Evolutionary conservation across 2,329 filamentous ascomycete species (phyloP), one percentile per base, ranked within the genome.

Genomic region (Dothideomycetes sp.): DNA sequence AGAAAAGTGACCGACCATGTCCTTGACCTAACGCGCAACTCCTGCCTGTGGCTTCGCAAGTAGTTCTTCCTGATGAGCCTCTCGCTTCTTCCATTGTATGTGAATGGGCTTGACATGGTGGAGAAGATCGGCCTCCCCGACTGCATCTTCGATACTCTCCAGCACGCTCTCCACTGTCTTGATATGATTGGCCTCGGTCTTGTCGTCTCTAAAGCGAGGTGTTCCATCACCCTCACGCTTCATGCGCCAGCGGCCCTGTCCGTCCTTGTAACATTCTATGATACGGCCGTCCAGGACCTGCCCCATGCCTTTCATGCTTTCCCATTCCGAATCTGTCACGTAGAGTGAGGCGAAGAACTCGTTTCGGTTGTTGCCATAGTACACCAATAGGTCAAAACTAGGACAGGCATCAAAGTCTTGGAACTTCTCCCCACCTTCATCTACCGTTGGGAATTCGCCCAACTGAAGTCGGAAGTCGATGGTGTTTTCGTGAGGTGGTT

Each of bases 401-500:
- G 42, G 42, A 18, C 38, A 41, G 40, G 77, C 75, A 47, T 94
- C 82, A 65, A 87, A 96, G 62, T 96, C 87, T 36, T 73, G 56
- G 50, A 70, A 72, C 27, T 74, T 60, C 14, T 79, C 80, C 14
- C 84, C 80, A 24, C 76, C 74, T 34, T 75, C 73, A 50, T 91
- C 82, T 12, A 19, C 27, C 5, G 69, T 55, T 0, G 83, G 82
- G 53, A 95, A 96, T 10, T 73, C 69, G 39, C 61, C 65, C 32
- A 98, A 72, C 37, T 75, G 75, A 51, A 96, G 72, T 31, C 82
- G 75, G 59, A 94, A 95, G 59, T 98, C 91, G 50, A 98, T 78
- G 0, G 87, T 94, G 65, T 98, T 98, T 60, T 98, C 91, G 48
- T 84, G 72, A 3, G 86, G 85, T 0, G 89, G 87, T 63, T 98